Evolutionary conservation across 2,329 filamentous ascomycete genomes (phyloP).

Genomic region (Penicillium sp.): DNA sequence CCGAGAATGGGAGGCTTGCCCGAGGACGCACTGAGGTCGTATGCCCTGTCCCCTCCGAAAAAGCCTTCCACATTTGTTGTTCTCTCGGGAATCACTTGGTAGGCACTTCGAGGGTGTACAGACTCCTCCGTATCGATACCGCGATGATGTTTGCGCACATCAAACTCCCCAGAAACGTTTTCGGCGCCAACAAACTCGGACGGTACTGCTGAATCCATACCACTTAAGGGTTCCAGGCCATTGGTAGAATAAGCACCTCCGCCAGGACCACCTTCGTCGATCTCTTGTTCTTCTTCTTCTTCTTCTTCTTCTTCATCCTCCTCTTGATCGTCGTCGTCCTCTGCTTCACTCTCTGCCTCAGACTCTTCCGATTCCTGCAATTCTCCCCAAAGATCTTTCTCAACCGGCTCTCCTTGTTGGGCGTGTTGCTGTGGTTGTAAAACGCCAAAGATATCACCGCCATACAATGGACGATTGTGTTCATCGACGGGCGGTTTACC

Average conservation of each 20-base stretch:
- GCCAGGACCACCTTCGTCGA: slow-evolving; percentile 60
- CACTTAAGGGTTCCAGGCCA: slow-evolving; percentile 77
- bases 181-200: slow-evolving; percentile 75
- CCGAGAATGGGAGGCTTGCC: slow-evolving; percentile 71
- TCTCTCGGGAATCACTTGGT: slow-evolving; percentile 85
- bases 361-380: slow-evolving; percentile 76
- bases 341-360: slow-evolving; percentile 67
- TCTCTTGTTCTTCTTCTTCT: slow-evolving; percentile 42
- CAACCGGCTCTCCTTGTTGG: slow-evolving; percentile 73
- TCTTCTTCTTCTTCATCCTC: slow-evolving; percentile 63
- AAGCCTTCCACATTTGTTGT: slow-evolving; percentile 85
- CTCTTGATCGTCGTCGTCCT: slow-evolving; percentile 52
- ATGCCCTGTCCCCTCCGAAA: slow-evolving; percentile 91
- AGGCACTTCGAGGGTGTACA: slow-evolving; percentile 71
- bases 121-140: slow-evolving; percentile 88
- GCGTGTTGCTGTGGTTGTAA: slow-evolving; percentile 60
- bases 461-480: slow-evolving; percentile 84
- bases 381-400: slow-evolving; percentile 89
- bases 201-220: slow-evolving; percentile 75
- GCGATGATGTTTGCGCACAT: slow-evolving; percentile 80
- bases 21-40: slow-evolving; percentile 71
- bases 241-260: slow-evolving; percentile 70
- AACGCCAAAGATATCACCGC: slow-evolving; percentile 91
- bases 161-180: slow-evolving; percentile 80
- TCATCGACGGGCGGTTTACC: slow-evolving; percentile 95